Conservation (phyloP, 768 basidiomycete species). For the Solioccasus polychromus region DNA sequence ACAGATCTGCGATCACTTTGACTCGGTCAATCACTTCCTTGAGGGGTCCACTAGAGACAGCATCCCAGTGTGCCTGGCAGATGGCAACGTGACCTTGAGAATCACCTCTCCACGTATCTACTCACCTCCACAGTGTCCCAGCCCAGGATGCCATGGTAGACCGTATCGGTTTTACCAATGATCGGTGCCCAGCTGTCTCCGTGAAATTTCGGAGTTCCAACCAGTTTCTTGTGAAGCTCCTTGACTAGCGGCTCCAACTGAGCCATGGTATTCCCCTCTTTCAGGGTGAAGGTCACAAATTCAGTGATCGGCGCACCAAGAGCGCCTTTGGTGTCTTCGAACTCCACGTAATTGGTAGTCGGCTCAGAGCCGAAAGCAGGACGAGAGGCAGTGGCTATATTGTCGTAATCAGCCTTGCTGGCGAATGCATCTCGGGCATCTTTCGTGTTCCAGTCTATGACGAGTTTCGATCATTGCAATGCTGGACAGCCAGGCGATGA, state of each 20-base stretch:
- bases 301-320: slow-evolving; percentile 30
- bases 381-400: neutral
- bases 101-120: neutral
- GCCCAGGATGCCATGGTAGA: slow-evolving; percentile 33
- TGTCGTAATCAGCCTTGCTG: slow-evolving; percentile 7
- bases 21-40: slow-evolving; percentile 28
- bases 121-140: slow-evolving; percentile 36
- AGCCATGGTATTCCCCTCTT: slow-evolving; percentile 18
- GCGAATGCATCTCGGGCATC: slow-evolving; percentile 13
- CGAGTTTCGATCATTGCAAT: slow-evolving; percentile 4
- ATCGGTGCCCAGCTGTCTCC: slow-evolving; percentile 31
- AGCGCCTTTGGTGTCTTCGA: slow-evolving; percentile 17
- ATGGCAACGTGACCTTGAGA: neutral
- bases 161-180: slow-evolving; percentile 14
- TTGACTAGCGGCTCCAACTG: slow-evolving; percentile 22
- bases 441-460: slow-evolving; percentile 28
- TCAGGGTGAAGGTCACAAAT: slow-evolving; percentile 33
- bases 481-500: neutral
- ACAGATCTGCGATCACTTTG: slow-evolving; percentile 26
- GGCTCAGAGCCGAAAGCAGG: slow-evolving; percentile 19
- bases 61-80: slow-evolving; percentile 34
- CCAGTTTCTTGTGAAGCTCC: slow-evolving; percentile 20
- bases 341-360: slow-evolving; percentile 17
- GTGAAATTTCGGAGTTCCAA: slow-evolving; percentile 21
- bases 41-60: slow-evolving; percentile 27